phyloP scores from a whole-genome alignment of 2,329 filamentous ascomycete genomes.

The Trichoderma citrinoviride region DNA sequence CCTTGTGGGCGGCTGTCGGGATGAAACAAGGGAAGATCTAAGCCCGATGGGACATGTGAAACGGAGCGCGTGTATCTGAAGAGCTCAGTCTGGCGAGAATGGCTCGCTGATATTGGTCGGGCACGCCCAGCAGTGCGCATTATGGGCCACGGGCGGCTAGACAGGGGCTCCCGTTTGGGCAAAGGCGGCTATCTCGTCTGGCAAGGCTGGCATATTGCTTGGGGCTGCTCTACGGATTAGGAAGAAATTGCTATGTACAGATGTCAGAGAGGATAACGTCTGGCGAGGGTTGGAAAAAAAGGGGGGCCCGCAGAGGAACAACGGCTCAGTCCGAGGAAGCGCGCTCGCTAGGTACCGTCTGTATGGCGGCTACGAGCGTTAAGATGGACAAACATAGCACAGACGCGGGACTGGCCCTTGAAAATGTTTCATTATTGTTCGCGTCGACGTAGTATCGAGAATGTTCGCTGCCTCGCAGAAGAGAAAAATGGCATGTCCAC shows the following conservation, averaged over 20 bases:
- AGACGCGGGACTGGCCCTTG: not conserved
- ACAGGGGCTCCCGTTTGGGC: not conserved
- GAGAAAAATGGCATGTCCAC: not conserved
- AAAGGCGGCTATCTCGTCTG: slow-evolving; percentile 20
- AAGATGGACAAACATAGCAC: not conserved
- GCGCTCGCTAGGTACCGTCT: slow-evolving; percentile 5
- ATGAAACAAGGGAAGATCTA: slow-evolving; percentile 32
- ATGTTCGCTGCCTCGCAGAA: slow-evolving; percentile 1
- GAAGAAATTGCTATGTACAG: not conserved
- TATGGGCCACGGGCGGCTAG: slow-evolving; percentile 25
- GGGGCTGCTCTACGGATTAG: not conserved
- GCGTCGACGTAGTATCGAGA: slow-evolving; percentile 14
- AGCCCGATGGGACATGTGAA: slow-evolving; percentile 44
- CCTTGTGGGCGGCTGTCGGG: slow-evolving; percentile 28
- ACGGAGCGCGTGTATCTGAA: slow-evolving; percentile 52
- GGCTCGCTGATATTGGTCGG: slow-evolving; percentile 52
- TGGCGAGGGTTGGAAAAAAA: not conserved
- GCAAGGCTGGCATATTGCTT: slow-evolving; percentile 6
- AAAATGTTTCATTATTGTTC: not conserved
- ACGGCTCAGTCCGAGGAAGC: not conserved
- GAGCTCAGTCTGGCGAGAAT: slow-evolving; percentile 38
- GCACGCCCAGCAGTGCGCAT: slow-evolving; percentile 34
- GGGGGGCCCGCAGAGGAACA: not conserved
- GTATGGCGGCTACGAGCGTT: slow-evolving; percentile 9
- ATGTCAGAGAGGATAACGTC: not conserved